phyloP scores from a whole-genome alignment of 2,329 filamentous ascomycete genomes.

The Colletotrichum sidae region DNA sequence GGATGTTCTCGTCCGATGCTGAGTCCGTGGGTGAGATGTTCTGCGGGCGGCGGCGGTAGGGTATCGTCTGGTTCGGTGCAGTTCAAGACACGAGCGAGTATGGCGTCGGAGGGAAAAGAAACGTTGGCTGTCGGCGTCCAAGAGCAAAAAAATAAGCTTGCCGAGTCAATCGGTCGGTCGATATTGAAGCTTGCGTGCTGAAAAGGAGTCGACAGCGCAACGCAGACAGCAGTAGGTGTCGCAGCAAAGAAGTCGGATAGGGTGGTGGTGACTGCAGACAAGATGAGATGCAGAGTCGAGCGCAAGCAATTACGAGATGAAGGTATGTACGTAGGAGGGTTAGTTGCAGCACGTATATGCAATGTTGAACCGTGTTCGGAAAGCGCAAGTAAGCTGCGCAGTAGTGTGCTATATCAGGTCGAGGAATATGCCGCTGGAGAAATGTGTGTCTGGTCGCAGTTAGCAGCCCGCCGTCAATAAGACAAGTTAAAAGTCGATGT shows the following conservation, averaged over 20 bases:
- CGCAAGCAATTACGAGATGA: slow-evolving; percentile 28
- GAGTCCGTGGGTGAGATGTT: slow-evolving; percentile 16
- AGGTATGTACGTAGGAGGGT: slow-evolving; percentile 20
- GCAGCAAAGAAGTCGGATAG: slow-evolving; percentile 8
- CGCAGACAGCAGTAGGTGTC: slow-evolving; percentile 6
- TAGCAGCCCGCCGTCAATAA: neutral
- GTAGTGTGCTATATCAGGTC: neutral
- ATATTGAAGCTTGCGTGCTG: too few species aligned
- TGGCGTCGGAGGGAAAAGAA: slow-evolving; percentile 9
- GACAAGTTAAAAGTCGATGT: too few species aligned
- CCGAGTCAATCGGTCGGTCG: neutral
- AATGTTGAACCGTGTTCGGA: slow-evolving; percentile 35
- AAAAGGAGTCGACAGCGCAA: too few species aligned
- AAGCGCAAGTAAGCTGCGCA: slow-evolving; percentile 16
- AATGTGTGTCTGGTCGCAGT: too few species aligned
- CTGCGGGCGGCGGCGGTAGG: slow-evolving; percentile 14
- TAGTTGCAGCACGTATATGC: slow-evolving; percentile 23
- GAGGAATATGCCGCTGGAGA: neutral
- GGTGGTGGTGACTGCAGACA: slow-evolving; percentile 15
- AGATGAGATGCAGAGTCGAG: slow-evolving; percentile 15
- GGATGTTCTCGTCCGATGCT: slow-evolving; percentile 5
- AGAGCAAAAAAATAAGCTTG: neutral
- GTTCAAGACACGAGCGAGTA: neutral
- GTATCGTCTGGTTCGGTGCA: slow-evolving; percentile 19
- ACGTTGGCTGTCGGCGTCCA: too few species aligned